Percentiles rank a stretch among this genome's conserved stretches.
Conservation (phyloP, 257 asterid genomes). For the Pogostemon cablin region DNA sequence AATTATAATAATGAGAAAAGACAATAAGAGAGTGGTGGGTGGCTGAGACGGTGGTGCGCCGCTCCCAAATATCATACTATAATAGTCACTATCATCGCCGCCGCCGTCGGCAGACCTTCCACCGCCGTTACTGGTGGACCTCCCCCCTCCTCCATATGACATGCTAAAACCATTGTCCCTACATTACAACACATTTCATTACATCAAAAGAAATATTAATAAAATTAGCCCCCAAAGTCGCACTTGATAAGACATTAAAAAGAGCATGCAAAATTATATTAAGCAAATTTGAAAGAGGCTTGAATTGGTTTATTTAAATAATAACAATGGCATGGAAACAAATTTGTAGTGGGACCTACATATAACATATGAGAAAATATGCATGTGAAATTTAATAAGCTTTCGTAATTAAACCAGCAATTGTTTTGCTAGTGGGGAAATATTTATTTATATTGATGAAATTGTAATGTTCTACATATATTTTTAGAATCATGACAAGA, state of each 20-base stretch:
- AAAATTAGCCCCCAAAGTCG: too few species aligned
- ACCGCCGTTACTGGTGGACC: constrained; percentile 44
- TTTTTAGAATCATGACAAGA: too few species aligned
- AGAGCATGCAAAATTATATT: neutral
- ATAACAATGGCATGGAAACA: neutral
- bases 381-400: neutral
- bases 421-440: too few species aligned
- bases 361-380: neutral
- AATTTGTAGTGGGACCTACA: neutral
- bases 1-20: constrained; percentile 50
- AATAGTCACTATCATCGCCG: constrained; percentile 47
- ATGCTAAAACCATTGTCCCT: constrained; percentile 67
- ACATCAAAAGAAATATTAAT: neutral
- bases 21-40: constrained; percentile 45
- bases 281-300: too few species aligned
- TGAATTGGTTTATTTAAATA: neutral
- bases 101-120: constrained; percentile 39
- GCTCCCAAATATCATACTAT: constrained; percentile 74
- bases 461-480: too few species aligned
- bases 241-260: neutral
- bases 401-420: too few species aligned
- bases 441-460: too few species aligned
- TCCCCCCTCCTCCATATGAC: constrained; percentile 61
- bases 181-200: constrained; percentile 23
- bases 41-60: constrained; percentile 52